Percentiles rank a stretch among this genome's conserved stretches.
Evolutionary conservation across 2,329 filamentous ascomycete genomes (phyloP).

Genomic region (Lasiodiplodia sp.): DNA sequence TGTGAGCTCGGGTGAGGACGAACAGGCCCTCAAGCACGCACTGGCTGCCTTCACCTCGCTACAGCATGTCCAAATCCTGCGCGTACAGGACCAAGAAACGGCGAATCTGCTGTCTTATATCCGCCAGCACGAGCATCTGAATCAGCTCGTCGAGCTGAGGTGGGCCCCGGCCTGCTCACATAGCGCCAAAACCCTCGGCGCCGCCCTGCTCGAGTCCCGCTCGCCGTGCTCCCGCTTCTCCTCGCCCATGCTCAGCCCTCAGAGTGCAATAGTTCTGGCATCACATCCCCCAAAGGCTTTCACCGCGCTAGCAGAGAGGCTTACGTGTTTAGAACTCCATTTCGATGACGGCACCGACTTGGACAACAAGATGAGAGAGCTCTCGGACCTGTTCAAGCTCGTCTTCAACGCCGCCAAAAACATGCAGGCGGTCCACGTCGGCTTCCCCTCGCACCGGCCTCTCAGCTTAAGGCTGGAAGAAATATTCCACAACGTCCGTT

Average conservation of each 20-base stretch:
- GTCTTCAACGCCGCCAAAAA: constrained; percentile 67
- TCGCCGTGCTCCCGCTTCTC: constrained; percentile 67
- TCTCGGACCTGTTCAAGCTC: constrained; percentile 64
- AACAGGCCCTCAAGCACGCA: constrained; percentile 60
- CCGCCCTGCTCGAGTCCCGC: constrained; percentile 63
- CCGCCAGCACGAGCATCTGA: constrained; percentile 54
- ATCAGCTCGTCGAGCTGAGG: constrained; percentile 59
- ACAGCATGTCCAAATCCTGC: constrained; percentile 70
- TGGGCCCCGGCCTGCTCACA: constrained; percentile 71
- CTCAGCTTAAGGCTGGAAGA: constrained; percentile 65
- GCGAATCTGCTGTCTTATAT: constrained; percentile 61
- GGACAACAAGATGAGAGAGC: constrained; percentile 62
- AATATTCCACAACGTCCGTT: constrained; percentile 68
- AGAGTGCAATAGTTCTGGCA: constrained; percentile 62
- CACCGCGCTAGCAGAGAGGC: constrained; percentile 60
- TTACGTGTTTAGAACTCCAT: constrained; percentile 69
- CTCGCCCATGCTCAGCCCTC: constrained; percentile 68
- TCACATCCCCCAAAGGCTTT: constrained; percentile 57
- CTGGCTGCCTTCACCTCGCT: constrained; percentile 66
- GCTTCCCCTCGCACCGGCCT: constrained; percentile 66
- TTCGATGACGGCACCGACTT: constrained; percentile 66
- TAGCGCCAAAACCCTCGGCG: constrained; percentile 64
- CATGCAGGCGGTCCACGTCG: constrained; percentile 69
- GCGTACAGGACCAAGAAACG: constrained; percentile 67
- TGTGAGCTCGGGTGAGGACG: constrained; percentile 59